Base-by-base conservation (phyloP, 2,329 filamentous ascomycete genomes). In the Penicillium nordicum region DNA sequence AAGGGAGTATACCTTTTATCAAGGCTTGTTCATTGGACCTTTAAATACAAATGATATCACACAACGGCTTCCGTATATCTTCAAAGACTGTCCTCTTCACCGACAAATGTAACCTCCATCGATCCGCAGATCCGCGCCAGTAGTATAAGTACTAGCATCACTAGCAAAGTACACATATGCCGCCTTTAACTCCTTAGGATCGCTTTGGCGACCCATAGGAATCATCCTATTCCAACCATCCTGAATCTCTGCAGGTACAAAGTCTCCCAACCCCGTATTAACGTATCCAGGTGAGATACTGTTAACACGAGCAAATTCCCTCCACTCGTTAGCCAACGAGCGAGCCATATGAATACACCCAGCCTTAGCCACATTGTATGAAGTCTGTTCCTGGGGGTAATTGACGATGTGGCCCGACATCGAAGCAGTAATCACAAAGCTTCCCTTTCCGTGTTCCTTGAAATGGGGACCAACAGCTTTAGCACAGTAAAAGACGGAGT, bases 391-490 rank as follows among this genome's bases (percentile, higher is more conserved):
- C 73, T 88, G 85, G 18, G 85, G 79, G 68, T 72, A 81, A 65
- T 82, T 82, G 66, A 76, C 80, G 60, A 82, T 81, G 63, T 82
- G 80, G 8, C 80, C 80, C 7, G 76, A 79, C 79, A 82, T 88
- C 64, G 80, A 84, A 27, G 85, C 80, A 43, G 86, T 88, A 71
- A 87, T 85, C 74, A 88, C 79, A 71, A 88, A 82, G 59, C 80
- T 84, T 48, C 86, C 86, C 16, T 78, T 85, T 64, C 84, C 83
- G 59, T 82, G 81, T 75, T 86, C 77, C 74, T 85, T 85, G 82
- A 87, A 88, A 76, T 94, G 88, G 53, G 87, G 82, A 32, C 92
- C 92, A 18, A 90, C 89, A 21, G 90, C 90, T 78, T 93, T 90
- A 23, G 91, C 90, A 61, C 90, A 95, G 82, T 92, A 85, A 76